phyloP scores from a whole-genome alignment of 768 basidiomycete species.

The Pisolithus sp. region DNA sequence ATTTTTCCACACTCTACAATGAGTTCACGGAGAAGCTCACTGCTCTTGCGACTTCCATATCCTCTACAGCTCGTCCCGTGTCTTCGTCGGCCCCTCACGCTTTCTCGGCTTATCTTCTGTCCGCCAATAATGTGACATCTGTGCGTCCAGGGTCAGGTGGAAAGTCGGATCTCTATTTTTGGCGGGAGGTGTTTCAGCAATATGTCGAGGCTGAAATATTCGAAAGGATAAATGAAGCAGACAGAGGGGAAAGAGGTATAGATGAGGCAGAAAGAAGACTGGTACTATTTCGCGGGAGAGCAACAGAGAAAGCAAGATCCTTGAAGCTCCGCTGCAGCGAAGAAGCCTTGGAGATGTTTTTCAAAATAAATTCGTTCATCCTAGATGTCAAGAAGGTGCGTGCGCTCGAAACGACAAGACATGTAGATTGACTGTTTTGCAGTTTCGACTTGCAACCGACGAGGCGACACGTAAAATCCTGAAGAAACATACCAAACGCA shows the following conservation, averaged over 20 bases:
- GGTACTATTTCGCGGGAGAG: slow-evolving; percentile 53
- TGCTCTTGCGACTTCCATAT: slow-evolving; percentile 39
- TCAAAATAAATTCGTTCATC: slow-evolving; percentile 71
- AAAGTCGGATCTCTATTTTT: slow-evolving; percentile 66
- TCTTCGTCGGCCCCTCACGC: slow-evolving; percentile 22
- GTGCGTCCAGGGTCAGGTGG: slow-evolving; percentile 34
- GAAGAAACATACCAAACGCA: slow-evolving; percentile 91
- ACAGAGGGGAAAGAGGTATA: slow-evolving; percentile 59
- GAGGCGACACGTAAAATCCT: slow-evolving; percentile 91
- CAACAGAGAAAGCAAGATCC: slow-evolving; percentile 34
- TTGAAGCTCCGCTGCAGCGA: neutral
- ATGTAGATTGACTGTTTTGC: neutral
- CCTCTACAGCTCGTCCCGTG: slow-evolving; percentile 26
- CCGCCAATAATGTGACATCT: slow-evolving; percentile 17
- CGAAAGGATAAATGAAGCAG: slow-evolving; percentile 59
- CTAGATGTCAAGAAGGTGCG: slow-evolving; percentile 74
- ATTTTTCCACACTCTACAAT: slow-evolving; percentile 46
- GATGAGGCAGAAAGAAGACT: slow-evolving; percentile 68
- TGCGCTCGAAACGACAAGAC: neutral
- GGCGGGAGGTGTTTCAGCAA: slow-evolving; percentile 85
- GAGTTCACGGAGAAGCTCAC: slow-evolving; percentile 44
- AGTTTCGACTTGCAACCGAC: slow-evolving; percentile 80
- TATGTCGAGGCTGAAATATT: slow-evolving; percentile 86
- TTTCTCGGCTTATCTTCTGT: slow-evolving; percentile 30
- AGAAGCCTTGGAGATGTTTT: slow-evolving; percentile 59